Evolutionary conservation across 2,329 filamentous ascomycete species (phyloP), one percentile per base, ranked within the genome.

Genomic region (Polytolypa hystricis): DNA sequence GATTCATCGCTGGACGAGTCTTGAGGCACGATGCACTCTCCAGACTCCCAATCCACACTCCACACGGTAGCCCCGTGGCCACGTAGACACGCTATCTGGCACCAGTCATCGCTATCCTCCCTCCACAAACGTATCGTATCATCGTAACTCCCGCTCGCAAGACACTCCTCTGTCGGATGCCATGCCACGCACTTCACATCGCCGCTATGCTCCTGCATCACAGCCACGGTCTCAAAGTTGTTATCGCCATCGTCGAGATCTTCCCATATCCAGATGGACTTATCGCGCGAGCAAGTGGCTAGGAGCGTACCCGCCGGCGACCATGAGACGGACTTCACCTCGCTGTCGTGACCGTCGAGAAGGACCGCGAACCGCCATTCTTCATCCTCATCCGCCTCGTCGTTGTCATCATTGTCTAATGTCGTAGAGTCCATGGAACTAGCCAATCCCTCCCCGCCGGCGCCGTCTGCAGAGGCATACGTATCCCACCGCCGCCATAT

Each of bases 231-330:
- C 69, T 98, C 91, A 67, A 87, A 96, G 56, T 96, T 91, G 57
- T 94, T 89, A 38, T 93, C 87, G 11, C 80, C 82, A 47, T 83
- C 80, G 38, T 66, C 64, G 37, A 95, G 74, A 57, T 96, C 91
- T 61, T 98, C 91, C 91, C 91, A 98, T 50, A 98, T 84, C 91
- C 91, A 98, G 12, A 96, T 84, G 11, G 77, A 82, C 65, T 96
- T 96, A 58, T 98, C 91, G 33, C 91, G 74, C 36, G 78, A 83
- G 60, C 87, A 95, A 0, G 87, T 95, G 4, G 91, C 91, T 4
- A 98, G 71, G 50, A 85, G 74, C 70, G 44, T 89, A 69, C 67
- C 95, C 81, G 67, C 60, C 3, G 63, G 50, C 1, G 60, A 62
- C 60, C 64, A 67, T 14, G 81, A 74, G 9, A 93, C 76, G 19